phyloP scores from a whole-genome alignment of 371 early-diverging fungal genomes.

The Lichtheimia corymbifera region DNA sequence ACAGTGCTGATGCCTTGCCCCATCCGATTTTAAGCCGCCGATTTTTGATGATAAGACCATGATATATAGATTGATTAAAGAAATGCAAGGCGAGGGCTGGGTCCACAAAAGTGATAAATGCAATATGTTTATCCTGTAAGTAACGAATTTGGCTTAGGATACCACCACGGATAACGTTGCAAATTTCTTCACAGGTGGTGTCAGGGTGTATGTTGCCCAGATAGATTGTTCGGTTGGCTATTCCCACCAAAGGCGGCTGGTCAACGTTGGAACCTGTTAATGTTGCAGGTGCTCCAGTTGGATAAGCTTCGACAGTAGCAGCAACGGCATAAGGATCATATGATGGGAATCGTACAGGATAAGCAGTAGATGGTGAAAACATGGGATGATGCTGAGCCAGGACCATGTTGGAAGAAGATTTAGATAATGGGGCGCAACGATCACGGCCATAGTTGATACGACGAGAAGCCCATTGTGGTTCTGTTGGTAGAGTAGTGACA shows the following conservation, averaged over 20 bases:
- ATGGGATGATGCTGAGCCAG: background rate
- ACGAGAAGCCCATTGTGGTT: slow-evolving; percentile 54
- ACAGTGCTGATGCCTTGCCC: slow-evolving; percentile 72
- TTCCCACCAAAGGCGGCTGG: slow-evolving; percentile 17
- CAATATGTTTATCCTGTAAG: slow-evolving; percentile 76
- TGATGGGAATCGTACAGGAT: slow-evolving; percentile 23
- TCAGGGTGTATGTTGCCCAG: slow-evolving; percentile 77
- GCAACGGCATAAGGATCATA: slow-evolving; percentile 33
- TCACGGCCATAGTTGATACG: slow-evolving; percentile 80
- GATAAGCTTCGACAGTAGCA: slow-evolving; percentile 24
- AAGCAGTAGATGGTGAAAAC: slow-evolving; percentile 6
- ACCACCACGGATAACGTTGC: slow-evolving; percentile 86
- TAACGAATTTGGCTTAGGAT: slow-evolving; percentile 73
- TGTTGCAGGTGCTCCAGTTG: slow-evolving; percentile 11
- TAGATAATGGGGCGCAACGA: slow-evolving; percentile 58
- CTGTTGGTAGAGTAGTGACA: slow-evolving; percentile 57
- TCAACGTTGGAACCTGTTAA: slow-evolving; percentile 17
- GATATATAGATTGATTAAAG: slow-evolving; percentile 51
- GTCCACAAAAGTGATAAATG: slow-evolving; percentile 84
- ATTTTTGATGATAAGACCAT: slow-evolving; percentile 66
- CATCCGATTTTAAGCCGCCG: slow-evolving; percentile 78
- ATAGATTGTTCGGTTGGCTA: slow-evolving; percentile 74
- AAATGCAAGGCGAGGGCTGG: slow-evolving; percentile 65
- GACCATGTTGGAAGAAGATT: slow-evolving; percentile 1
- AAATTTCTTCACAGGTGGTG: slow-evolving; percentile 76